Conservation (phyloP, 805 yeast species). For the Ogataea philodendri region DNA sequence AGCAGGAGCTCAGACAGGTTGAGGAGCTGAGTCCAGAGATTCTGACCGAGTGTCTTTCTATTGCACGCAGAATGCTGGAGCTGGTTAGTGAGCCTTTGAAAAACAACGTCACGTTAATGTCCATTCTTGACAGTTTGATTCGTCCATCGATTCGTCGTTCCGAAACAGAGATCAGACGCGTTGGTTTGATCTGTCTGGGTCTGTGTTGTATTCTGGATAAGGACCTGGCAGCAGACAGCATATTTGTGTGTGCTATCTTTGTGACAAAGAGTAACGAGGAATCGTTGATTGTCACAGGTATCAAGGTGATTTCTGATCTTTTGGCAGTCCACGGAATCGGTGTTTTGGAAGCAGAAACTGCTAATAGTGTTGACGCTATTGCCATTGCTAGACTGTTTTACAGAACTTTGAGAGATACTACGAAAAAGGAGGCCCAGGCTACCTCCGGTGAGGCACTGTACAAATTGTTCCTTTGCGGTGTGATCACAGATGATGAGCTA, state of each 20-base stretch:
- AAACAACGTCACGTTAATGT: slow-evolving; percentile 61
- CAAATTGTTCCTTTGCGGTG: slow-evolving; percentile 75
- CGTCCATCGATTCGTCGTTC: slow-evolving; percentile 71
- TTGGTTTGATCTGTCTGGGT: slow-evolving; percentile 76
- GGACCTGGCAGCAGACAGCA: slow-evolving; percentile 60
- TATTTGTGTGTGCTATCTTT: slow-evolving; percentile 64
- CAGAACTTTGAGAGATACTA: slow-evolving; percentile 56
- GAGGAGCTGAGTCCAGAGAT: slow-evolving; percentile 44
- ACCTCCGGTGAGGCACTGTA: slow-evolving; percentile 84
- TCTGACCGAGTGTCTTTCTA: slow-evolving; percentile 59
- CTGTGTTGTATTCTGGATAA: slow-evolving; percentile 72
- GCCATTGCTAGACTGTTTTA: slow-evolving; percentile 69
- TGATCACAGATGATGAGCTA: slow-evolving; percentile 66
- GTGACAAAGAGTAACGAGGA: slow-evolving; percentile 59
- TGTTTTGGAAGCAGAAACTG: slow-evolving; percentile 53
- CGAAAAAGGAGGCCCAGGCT: slow-evolving; percentile 67
- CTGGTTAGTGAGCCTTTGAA: slow-evolving; percentile 62
- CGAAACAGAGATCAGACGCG: slow-evolving; percentile 51
- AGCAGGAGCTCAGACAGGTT: slow-evolving; percentile 37
- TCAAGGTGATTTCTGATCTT: slow-evolving; percentile 74
- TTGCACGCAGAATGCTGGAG: slow-evolving; percentile 69
- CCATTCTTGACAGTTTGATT: slow-evolving; percentile 73
- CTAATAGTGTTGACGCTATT: slow-evolving; percentile 59
- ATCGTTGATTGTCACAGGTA: slow-evolving; percentile 56
- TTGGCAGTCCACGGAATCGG: slow-evolving; percentile 72